Conservation (phyloP, 768 basidiomycete genomes). For the Termitomyces titanicus region DNA sequence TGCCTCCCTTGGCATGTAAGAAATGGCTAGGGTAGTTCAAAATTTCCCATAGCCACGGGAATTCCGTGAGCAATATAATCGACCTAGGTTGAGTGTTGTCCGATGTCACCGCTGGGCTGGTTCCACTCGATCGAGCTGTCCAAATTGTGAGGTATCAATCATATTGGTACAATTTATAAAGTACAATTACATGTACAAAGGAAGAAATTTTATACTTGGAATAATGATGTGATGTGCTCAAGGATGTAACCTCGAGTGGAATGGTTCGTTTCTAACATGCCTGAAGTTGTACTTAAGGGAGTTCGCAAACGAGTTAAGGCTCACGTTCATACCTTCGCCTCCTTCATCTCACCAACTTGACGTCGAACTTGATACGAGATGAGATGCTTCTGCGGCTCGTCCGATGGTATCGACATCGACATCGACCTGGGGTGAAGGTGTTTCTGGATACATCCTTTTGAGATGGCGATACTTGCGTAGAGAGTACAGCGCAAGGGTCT, state of each 20-base stretch:
- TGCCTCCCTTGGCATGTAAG: neutral
- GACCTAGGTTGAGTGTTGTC: no score
- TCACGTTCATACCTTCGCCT: neutral
- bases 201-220: neutral
- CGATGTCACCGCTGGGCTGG: neutral
- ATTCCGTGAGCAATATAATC: no score
- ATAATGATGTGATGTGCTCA: neutral
- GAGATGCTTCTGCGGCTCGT: slow-evolving; percentile 8
- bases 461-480: slow-evolving; percentile 81
- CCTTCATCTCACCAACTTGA: slow-evolving; percentile 3
- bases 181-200: neutral
- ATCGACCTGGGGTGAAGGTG: slow-evolving; percentile 10
- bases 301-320: neutral
- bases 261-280: neutral
- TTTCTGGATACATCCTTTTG: slow-evolving; percentile 62
- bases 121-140: neutral
- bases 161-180: neutral
- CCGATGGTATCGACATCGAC: slow-evolving; percentile 11
- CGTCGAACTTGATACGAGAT: slow-evolving; percentile 8
- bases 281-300: neutral
- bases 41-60: neutral
- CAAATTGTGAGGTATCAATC: neutral
- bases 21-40: neutral
- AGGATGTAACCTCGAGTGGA: neutral
- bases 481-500: slow-evolving; percentile 80